A percentile compares a stretch with the other conserved stretches of the same genome.
phyloP scores from a whole-genome alignment of 2,329 filamentous ascomycete genomes.

The Fusarium udum region DNA sequence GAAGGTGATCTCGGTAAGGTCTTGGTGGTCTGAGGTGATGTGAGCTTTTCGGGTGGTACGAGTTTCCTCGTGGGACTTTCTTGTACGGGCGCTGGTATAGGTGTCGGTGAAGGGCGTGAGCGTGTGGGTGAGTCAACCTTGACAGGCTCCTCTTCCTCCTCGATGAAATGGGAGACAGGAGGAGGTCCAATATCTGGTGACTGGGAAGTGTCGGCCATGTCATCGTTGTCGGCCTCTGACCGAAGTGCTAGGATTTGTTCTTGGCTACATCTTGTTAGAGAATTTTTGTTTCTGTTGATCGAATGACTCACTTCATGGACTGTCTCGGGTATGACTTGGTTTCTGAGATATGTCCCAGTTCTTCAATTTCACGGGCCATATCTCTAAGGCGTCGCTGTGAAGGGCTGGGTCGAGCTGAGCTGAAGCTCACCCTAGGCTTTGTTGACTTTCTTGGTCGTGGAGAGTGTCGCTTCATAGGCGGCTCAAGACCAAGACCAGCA shows the following conservation, averaged over 20 bases:
- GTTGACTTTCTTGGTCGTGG: slow-evolving; percentile 53
- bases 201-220: slow-evolving; percentile 61
- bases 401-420: slow-evolving; percentile 55
- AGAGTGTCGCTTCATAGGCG: slow-evolving; percentile 61
- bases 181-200: slow-evolving; percentile 76
- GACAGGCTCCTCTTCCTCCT: slow-evolving; percentile 64
- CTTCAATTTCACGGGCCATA: slow-evolving; percentile 64
- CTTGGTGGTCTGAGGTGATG: slow-evolving; percentile 43
- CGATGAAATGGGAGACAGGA: slow-evolving; percentile 67
- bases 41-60: slow-evolving; percentile 45
- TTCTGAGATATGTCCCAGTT: slow-evolving; percentile 69
- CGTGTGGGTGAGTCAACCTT: slow-evolving; percentile 61
- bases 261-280: slow-evolving; percentile 56
- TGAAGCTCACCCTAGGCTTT: slow-evolving; percentile 54
- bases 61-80: slow-evolving; percentile 42
- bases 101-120: slow-evolving; percentile 18
- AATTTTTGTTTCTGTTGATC: not conserved
- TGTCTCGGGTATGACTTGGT: slow-evolving; percentile 73
- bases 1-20: slow-evolving; percentile 34
- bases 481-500: slow-evolving; percentile 70
- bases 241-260: slow-evolving; percentile 71
- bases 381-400: slow-evolving; percentile 66
- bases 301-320: slow-evolving; percentile 72
- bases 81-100: slow-evolving; percentile 12
- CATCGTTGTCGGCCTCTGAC: slow-evolving; percentile 56